Conservation (phyloP, 2,329 filamentous ascomycete species). For the Penicillium sp. region DNA sequence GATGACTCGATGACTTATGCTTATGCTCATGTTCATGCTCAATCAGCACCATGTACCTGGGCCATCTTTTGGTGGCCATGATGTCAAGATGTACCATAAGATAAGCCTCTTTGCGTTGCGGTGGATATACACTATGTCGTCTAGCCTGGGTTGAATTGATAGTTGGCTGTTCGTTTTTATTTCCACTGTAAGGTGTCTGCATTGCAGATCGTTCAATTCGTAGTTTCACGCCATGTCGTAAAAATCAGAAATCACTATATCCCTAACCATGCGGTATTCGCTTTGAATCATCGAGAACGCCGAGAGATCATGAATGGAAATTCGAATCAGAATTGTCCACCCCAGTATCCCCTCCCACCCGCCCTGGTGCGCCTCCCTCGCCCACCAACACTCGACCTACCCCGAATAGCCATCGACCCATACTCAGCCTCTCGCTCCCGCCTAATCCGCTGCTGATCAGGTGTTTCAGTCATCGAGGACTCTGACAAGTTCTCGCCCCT, state of each 20-base stretch:
- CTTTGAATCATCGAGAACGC: neutral
- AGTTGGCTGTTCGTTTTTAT: neutral
- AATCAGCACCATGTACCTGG: constrained; percentile 16
- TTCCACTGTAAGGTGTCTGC: neutral
- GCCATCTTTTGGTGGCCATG: constrained; percentile 18
- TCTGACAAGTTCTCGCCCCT: neutral
- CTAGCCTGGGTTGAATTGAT: neutral
- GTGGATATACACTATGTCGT: constrained; percentile 5
- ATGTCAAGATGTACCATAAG: constrained; percentile 30
- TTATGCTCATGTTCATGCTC: constrained; percentile 20
- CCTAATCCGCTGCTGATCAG: constrained; percentile 28
- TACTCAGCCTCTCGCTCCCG: constrained; percentile 38
- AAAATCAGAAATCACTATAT: neutral
- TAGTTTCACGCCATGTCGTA: neutral
- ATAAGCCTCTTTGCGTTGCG: constrained; percentile 13
- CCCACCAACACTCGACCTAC: constrained; percentile 32
- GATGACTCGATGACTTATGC: constrained; percentile 29
- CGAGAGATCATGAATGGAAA: neutral
- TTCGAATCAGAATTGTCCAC: constrained; percentile 15
- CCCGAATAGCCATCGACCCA: constrained; percentile 43
- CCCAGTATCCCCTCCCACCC: constrained; percentile 24
- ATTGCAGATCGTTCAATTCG: neutral
- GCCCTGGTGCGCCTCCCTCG: constrained; percentile 26
- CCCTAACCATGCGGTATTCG: neutral
- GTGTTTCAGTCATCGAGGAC: constrained; percentile 14